phyloP scores from a whole-genome alignment of 164 flowering plant species.

The Paratinospora sagittata region DNA sequence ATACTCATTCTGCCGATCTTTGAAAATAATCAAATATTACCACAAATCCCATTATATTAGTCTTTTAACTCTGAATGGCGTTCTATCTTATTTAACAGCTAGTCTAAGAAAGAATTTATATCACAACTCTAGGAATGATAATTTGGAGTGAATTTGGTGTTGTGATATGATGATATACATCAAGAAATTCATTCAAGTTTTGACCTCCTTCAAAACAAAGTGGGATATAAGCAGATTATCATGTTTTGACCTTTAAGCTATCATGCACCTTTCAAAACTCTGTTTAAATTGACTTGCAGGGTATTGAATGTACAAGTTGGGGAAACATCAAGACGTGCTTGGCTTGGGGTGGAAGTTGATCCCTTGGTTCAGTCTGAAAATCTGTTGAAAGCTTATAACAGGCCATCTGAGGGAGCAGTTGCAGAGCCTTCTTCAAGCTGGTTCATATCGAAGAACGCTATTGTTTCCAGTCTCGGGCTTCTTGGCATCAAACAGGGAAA shows the following conservation, averaged over 20 bases:
- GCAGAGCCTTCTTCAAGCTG: conserved; percentile 51
- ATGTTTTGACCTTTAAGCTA: no score
- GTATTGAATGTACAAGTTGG: conserved; percentile 68
- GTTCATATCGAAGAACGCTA: conserved; percentile 80
- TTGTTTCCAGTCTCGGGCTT: conserved; percentile 78
- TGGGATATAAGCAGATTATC: no score
- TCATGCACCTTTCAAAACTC: not conserved
- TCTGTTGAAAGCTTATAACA: conserved; percentile 62
- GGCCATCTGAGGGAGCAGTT: conserved; percentile 39
- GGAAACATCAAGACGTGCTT: conserved; percentile 73
- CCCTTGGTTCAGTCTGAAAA: conserved; percentile 65
- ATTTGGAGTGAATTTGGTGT: no score
- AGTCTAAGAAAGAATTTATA: no score
- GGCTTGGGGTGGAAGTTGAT: conserved; percentile 90
- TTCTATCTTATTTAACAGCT: no score
- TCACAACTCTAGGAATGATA: no score
- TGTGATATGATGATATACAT: no score
- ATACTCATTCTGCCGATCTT: not conserved
- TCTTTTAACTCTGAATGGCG: no score
- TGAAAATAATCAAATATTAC: not conserved
- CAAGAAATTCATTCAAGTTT: no score
- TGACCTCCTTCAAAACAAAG: no score
- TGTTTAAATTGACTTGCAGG: conserved; percentile 35
- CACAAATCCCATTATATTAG: not conserved
- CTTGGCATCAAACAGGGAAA: conserved; percentile 68